Evolutionary conservation across 169 alveolate genomes (phyloP).

Genomic region (Babesia gibsoni): DNA sequence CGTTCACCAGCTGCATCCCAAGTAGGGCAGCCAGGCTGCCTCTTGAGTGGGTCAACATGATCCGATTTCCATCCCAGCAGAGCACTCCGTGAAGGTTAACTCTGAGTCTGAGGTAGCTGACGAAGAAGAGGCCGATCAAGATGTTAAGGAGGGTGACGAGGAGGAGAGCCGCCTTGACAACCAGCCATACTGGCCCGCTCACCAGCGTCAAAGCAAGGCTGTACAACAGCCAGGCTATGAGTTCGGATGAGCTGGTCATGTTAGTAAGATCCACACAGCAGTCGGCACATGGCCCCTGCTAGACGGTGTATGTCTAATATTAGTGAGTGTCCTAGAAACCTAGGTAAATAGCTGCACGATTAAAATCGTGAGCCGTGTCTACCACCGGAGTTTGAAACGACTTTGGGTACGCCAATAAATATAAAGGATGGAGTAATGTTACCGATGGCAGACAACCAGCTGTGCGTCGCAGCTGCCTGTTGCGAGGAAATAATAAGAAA

Average conservation of each 20-base stretch:
- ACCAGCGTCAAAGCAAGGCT: neutral
- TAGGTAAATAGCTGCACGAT: too few species aligned
- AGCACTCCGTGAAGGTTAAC: neutral
- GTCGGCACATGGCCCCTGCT: neutral
- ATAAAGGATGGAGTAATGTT: too few species aligned
- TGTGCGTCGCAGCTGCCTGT: too few species aligned
- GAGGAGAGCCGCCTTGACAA: neutral
- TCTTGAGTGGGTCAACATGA: neutral
- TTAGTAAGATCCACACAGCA: neutral
- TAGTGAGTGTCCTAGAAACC: too few species aligned
- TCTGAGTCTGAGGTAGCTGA: conserved; percentile 1
- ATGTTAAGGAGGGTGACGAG: neutral
- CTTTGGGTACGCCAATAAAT: too few species aligned
- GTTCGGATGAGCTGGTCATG: neutral
- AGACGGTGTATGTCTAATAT: too few species aligned
- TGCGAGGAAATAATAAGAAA: too few species aligned
- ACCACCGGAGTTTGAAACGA: too few species aligned
- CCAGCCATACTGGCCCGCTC: neutral
- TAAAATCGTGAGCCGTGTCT: too few species aligned
- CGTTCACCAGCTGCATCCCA: conserved; percentile 3
- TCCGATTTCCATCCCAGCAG: conserved; percentile 8
- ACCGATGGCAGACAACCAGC: too few species aligned
- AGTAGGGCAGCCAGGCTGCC: neutral
- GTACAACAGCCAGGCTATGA: neutral
- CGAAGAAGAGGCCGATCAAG: neutral